Base-by-base conservation (phyloP, 192 early-diverging fungal genomes). In the Physocladia obscura region DNA sequence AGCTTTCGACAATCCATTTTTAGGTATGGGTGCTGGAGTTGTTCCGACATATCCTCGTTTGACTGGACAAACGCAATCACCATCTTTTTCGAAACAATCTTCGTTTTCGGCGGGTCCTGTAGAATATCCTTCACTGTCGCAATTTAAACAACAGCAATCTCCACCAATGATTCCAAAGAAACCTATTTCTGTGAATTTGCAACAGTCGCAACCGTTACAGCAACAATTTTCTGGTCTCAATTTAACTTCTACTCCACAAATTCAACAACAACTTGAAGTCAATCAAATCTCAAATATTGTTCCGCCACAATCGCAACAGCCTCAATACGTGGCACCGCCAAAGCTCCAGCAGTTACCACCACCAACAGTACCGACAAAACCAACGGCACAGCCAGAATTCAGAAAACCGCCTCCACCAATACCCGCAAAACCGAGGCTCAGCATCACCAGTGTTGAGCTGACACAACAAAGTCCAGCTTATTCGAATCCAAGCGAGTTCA, bases 1-100 rank as follows among this genome's bases (percentile, higher is more conserved):
- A n/a, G 17, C 21, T 13, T 69, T 67, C 48, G 65, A 79, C 40
- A 69, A 79, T 57, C 78, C 72, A 13, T 77, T 80, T 34, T 63
- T 69, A 48, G 70, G 67, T 30, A 52, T 27, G 13, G 31, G 49
- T 22, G 48, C 52, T 2, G 21, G 15, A 29, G 50, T 21, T 27
- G 19, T 17, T 49, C 5, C 63, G 39, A 44, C 22, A n/a, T 65
- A 62, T 32, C 39, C 60, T 5, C 1, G 21, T 6, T 44, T 62
- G 29, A 19, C 60, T 29, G 15, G 29, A 6, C 60, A 62, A 47
- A 29, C 21, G 11, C 57, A 29, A 34, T 65, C 63, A 11, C 55
- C 60, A 24, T 65, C 44, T 26, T 65, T 34, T 56, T 8, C 15
- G 38, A 39, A 19, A 31, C 71, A 57, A 49, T 15, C 57, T 31